phyloP scores from a whole-genome alignment of 208 protist genomes.

The Crithidia bombi region DNA sequence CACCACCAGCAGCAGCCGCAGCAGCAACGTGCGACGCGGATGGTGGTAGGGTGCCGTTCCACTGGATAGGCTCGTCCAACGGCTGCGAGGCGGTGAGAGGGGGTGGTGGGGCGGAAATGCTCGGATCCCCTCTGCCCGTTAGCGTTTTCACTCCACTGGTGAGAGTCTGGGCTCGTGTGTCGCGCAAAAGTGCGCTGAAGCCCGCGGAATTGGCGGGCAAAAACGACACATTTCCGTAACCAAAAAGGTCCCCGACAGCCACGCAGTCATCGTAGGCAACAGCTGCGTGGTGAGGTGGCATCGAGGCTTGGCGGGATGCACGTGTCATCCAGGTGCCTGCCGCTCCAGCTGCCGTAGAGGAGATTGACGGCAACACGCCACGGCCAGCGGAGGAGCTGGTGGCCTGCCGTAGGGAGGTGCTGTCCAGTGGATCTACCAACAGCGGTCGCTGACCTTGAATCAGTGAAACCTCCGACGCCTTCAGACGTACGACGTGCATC shows the following conservation, averaged over 20 bases:
- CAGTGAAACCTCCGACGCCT: constrained; percentile 72
- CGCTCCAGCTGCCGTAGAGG: too few species aligned
- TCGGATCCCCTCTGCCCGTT: neutral
- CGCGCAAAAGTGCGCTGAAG: constrained; percentile 40
- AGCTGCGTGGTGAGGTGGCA: neutral
- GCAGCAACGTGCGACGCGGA: neutral
- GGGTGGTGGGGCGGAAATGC: neutral
- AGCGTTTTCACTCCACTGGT: neutral
- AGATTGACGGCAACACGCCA: constrained; percentile 6
- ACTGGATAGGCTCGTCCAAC: constrained; percentile 35
- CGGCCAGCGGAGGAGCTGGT: neutral
- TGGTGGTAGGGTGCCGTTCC: constrained; percentile 34
- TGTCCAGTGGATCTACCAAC: constrained; percentile 16
- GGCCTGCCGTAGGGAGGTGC: constrained; percentile 12
- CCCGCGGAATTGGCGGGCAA: constrained; percentile 38
- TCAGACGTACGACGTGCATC: constrained; percentile 80
- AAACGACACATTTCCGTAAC: constrained; percentile 50
- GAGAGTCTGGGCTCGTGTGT: constrained; percentile 6
- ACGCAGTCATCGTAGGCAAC: neutral
- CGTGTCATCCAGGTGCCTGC: neutral
- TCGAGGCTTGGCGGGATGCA: too few species aligned
- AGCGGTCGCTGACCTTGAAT: constrained; percentile 31
- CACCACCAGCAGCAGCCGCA: neutral
- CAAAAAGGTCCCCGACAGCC: constrained; percentile 27
- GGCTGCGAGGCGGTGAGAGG: neutral